Conservation (phyloP, 164 flowering plant genomes). For the Hamamelis virginiana region DNA sequence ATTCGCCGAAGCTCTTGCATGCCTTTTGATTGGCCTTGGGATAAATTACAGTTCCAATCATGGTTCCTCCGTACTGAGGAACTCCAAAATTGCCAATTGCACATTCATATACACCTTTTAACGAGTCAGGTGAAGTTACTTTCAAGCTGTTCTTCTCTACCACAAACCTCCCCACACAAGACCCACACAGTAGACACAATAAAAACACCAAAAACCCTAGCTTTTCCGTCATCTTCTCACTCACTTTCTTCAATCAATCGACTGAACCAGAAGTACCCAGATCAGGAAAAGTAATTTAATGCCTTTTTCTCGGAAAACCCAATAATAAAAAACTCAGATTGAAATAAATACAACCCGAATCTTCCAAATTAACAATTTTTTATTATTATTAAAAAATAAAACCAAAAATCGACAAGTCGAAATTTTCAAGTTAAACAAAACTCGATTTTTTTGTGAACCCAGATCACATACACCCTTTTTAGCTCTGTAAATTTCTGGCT, state of each 20-base stretch:
- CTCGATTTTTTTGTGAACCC: neutral
- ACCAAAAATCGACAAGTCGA: neutral
- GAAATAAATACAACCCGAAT: neutral
- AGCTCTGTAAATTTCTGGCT: neutral
- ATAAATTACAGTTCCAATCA: conserved; percentile 71
- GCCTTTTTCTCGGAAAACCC: conserved; percentile 5
- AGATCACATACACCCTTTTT: neutral
- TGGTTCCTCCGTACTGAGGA: conserved; percentile 89
- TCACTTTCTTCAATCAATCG: conserved; percentile 5
- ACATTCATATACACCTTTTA: conserved; percentile 72
- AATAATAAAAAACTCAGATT: neutral
- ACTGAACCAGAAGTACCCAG: conserved; percentile 13
- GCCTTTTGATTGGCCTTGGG: conserved; percentile 78
- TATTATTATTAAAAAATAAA: no score
- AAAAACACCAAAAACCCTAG: conserved; percentile 35
- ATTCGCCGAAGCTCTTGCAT: conserved; percentile 63
- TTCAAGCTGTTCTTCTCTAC: conserved; percentile 95
- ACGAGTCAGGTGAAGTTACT: conserved; percentile 66
- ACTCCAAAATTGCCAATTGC: conserved; percentile 97
- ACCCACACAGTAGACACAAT: conserved; percentile 37
- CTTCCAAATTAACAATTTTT: neutral
- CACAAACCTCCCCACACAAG: conserved; percentile 66
- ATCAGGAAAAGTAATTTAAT: neutral
- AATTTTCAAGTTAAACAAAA: neutral
- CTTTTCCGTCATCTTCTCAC: conserved; percentile 41